Percentiles rank a stretch among this genome's conserved stretches.
phyloP scores from a whole-genome alignment of 2,329 filamentous ascomycete genomes.

The Coniochaeta hoffmannii region DNA sequence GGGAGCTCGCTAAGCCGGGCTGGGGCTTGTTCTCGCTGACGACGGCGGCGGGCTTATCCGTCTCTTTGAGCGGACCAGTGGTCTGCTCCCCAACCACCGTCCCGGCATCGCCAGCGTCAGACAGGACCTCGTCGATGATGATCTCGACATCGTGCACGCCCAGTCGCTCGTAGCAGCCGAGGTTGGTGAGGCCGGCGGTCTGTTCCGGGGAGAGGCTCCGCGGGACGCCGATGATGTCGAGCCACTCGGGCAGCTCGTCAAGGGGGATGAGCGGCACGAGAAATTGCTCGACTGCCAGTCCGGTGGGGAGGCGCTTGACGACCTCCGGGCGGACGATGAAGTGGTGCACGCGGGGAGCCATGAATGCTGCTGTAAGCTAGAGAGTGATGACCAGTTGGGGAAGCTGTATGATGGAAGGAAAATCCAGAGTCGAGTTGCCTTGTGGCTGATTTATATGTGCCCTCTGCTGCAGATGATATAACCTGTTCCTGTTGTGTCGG shows the following conservation, averaged over 20 bases:
- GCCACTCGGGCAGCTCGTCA: constrained; percentile 41
- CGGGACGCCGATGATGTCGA: constrained; percentile 35
- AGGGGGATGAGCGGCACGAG: constrained; percentile 47
- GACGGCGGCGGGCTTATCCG: not conserved
- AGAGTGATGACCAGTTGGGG: not conserved
- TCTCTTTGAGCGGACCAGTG: not conserved
- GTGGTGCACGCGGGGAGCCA: constrained; percentile 23
- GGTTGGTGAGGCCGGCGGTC: constrained; percentile 27
- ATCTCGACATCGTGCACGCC: constrained; percentile 20
- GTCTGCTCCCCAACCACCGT: not conserved
- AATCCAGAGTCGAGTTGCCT: too few relatives aligned
- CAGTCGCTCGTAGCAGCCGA: constrained; percentile 22
- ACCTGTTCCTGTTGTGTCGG: too few relatives aligned
- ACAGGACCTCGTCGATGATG: constrained; percentile 2
- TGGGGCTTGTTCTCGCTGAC: not conserved
- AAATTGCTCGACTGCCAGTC: constrained; percentile 16
- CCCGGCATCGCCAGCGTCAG: not conserved
- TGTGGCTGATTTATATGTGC: too few relatives aligned
- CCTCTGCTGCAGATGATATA: too few relatives aligned
- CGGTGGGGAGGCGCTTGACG: constrained; percentile 18
- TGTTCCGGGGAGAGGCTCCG: constrained; percentile 30
- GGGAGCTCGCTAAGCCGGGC: not conserved
- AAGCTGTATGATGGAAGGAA: too few relatives aligned
- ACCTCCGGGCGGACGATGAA: constrained; percentile 35
- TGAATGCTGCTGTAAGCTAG: constrained; percentile 6